Percentiles rank a stretch among this genome's conserved stretches.
Evolutionary conservation across 257 asterid species (phyloP).

Genomic region (Solanum virginianum): DNA sequence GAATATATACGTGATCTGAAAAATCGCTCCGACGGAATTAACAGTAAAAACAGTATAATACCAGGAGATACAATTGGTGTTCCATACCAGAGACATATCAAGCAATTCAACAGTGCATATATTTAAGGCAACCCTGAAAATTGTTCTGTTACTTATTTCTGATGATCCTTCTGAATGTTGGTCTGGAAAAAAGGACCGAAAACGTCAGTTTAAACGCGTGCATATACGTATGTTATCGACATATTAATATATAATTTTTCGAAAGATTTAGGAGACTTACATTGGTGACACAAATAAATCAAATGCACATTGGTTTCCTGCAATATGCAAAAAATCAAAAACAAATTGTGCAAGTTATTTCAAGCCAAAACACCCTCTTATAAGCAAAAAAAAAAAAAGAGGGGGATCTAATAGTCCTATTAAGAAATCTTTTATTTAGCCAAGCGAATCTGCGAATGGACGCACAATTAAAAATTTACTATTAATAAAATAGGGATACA

Average conservation of each 20-base stretch:
- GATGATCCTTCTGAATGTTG: slow-evolving; percentile 62
- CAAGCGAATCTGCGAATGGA: too few relatives aligned
- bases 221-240: not conserved
- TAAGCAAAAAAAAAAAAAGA: too few relatives aligned
- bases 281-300: slow-evolving; percentile 73
- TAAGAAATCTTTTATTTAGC: not conserved
- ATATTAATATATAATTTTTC: too few relatives aligned
- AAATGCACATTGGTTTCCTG: slow-evolving; percentile 74
- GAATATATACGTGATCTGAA: slow-evolving; percentile 49
- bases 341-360: not conserved
- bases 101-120: slow-evolving; percentile 67
- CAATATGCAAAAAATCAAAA: slow-evolving; percentile 1
- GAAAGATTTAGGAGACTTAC: slow-evolving; percentile 31
- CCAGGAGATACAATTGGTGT: slow-evolving; percentile 59
- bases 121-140: slow-evolving; percentile 80
- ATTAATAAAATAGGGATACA: too few relatives aligned
- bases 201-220: not conserved
- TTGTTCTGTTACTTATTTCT: slow-evolving; percentile 58
- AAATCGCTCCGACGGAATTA: slow-evolving; percentile 60
- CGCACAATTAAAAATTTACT: too few relatives aligned
- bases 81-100: slow-evolving; percentile 85
- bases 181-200: slow-evolving; percentile 28
- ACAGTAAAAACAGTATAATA: slow-evolving; percentile 53
- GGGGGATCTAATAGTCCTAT: too few relatives aligned
- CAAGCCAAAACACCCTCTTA: not conserved